Percentiles rank a stretch among this genome's conserved stretches.
Conservation (phyloP, 768 basidiomycete genomes). For the Termitomyces sp. region DNA sequence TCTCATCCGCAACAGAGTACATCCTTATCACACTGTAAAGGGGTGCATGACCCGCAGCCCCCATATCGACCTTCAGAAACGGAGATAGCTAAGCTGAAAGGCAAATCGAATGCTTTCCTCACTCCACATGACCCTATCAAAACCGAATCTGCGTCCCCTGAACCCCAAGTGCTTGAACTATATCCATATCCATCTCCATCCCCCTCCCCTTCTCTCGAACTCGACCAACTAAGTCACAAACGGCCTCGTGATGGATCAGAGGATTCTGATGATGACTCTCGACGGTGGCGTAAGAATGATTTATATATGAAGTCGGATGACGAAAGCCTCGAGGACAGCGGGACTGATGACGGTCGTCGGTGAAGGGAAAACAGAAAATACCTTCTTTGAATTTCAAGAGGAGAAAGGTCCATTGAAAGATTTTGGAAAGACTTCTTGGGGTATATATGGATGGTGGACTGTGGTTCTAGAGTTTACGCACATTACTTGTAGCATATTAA, state of each 20-base stretch:
- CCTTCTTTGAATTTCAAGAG: slow-evolving; percentile 1
- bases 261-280: background rate
- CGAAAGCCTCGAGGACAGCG: background rate
- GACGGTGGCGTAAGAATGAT: background rate
- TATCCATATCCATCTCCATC: background rate
- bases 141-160: background rate
- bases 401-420: background rate
- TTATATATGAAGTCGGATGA: background rate
- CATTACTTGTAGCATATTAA: background rate
- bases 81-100: background rate
- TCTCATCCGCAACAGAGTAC: background rate
- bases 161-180: background rate
- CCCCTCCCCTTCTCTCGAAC: background rate
- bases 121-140: background rate
- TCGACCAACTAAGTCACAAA: background rate
- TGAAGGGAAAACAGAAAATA: slow-evolving; percentile 5
- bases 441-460: too few relatives aligned
- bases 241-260: background rate
- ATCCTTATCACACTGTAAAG: background rate
- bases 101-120: background rate
- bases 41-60: background rate
- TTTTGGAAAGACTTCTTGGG: background rate
- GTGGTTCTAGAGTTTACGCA: too few relatives aligned
- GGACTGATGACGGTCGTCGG: background rate
- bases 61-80: slow-evolving; percentile 1